Evolutionary conservation across 2,329 filamentous ascomycete species (phyloP).

Genomic region (Trichoderma sp.): DNA sequence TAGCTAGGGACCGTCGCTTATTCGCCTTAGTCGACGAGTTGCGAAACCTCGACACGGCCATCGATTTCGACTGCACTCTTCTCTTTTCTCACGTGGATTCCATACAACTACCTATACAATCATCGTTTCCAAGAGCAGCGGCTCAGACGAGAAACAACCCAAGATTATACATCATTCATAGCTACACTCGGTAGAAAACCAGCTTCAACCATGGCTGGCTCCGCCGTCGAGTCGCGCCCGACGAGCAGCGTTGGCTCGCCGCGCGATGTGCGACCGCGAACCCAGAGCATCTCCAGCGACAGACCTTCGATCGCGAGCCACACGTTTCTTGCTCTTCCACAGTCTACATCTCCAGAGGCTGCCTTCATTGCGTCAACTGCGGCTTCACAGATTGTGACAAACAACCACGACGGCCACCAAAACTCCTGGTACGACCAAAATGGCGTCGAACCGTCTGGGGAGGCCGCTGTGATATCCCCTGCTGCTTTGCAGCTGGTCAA

Average conservation of each 20-base stretch:
- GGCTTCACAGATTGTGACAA: constrained; percentile 88
- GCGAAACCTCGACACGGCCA: neutral
- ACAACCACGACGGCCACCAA: constrained; percentile 76
- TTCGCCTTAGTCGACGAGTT: constrained; percentile 14
- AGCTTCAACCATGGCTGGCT: constrained; percentile 32
- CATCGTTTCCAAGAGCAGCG: neutral
- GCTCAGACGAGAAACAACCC: neutral
- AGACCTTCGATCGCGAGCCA: constrained; percentile 61
- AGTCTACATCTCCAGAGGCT: constrained; percentile 71
- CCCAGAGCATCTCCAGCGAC: constrained; percentile 71
- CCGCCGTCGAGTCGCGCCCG: constrained; percentile 36
- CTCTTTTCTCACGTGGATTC: neutral
- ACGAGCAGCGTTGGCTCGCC: constrained; percentile 40
- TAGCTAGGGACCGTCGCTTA: constrained; percentile 11
- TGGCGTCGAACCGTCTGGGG: constrained; percentile 63
- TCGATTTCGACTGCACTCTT: neutral
- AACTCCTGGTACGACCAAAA: constrained; percentile 70
- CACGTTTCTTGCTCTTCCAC: constrained; percentile 66
- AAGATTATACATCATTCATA: neutral
- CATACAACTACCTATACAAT: neutral
- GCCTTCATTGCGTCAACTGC: constrained; percentile 87
- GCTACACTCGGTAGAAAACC: neutral
- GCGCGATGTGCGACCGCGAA: constrained; percentile 48
- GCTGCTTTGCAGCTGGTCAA: constrained; percentile 80
- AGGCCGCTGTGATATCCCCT: constrained; percentile 71